A percentile compares a stretch with the other conserved stretches of the same genome.
phyloP scores from a whole-genome alignment of 805 yeast genomes.

The Candida peoriensis region DNA sequence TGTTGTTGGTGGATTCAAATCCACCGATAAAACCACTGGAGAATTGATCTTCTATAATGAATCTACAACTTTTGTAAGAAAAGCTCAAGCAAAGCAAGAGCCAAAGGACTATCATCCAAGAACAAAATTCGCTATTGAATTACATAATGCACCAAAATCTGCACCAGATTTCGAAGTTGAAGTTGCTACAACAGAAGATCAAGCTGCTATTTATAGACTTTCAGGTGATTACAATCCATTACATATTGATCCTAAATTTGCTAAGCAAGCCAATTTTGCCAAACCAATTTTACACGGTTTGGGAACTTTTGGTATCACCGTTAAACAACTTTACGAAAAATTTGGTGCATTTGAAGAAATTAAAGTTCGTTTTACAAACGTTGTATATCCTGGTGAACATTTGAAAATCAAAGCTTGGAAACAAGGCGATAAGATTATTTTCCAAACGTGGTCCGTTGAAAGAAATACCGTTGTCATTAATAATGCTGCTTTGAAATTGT shows the following conservation, averaged over 20 bases:
- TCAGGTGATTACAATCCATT: slow-evolving; percentile 95
- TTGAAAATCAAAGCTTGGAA: slow-evolving; percentile 83
- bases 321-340: slow-evolving; percentile 69
- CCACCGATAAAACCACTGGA: slow-evolving; percentile 64
- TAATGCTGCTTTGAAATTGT: slow-evolving; percentile 76
- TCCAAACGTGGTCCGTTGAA: slow-evolving; percentile 79
- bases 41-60: slow-evolving; percentile 73
- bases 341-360: slow-evolving; percentile 80
- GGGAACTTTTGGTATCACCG: slow-evolving; percentile 78
- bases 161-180: slow-evolving; percentile 63
- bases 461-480: slow-evolving; percentile 75
- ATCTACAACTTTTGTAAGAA: slow-evolving; percentile 80
- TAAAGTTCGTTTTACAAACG: slow-evolving; percentile 85
- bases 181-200: slow-evolving; percentile 58
- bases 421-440: slow-evolving; percentile 54
- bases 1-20: slow-evolving; percentile 66
- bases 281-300: slow-evolving; percentile 91
- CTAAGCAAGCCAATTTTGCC: slow-evolving; percentile 80
- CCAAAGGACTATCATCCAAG: slow-evolving; percentile 39
- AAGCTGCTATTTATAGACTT: slow-evolving; percentile 85
- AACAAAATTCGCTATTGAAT: slow-evolving; percentile 55
- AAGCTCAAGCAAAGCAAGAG: slow-evolving; percentile 47
- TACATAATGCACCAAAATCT: slow-evolving; percentile 57
- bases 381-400: slow-evolving; percentile 93
- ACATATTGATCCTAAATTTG: slow-evolving; percentile 90